phyloP scores from a whole-genome alignment of 441 rosid species.

The Hypseocharis bilobata region DNA sequence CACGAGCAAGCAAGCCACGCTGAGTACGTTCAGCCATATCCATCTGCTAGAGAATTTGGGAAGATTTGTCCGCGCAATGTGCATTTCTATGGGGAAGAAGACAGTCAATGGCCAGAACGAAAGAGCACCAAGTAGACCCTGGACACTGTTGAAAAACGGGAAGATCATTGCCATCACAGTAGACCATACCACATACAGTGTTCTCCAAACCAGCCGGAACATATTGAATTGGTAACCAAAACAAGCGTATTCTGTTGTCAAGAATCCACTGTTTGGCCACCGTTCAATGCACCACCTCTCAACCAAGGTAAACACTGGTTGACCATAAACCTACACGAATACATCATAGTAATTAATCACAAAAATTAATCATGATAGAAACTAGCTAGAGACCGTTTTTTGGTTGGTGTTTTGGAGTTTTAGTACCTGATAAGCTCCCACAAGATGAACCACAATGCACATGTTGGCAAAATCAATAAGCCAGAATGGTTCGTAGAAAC shows the following conservation, averaged over 20 bases:
- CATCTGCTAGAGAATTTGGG: slow-evolving; percentile 28
- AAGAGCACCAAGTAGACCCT: background rate
- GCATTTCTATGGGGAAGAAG: slow-evolving; percentile 49
- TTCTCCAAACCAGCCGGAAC: background rate
- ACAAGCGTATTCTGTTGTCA: background rate
- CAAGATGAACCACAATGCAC: slow-evolving; percentile 42
- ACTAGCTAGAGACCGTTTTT: background rate
- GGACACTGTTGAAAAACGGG: background rate
- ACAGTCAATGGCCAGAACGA: slow-evolving; percentile 45
- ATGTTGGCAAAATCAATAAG: slow-evolving; percentile 50
- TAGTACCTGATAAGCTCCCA: slow-evolving; percentile 55
- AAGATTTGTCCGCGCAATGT: slow-evolving; percentile 31
- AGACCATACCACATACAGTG: background rate
- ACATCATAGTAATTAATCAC: background rate
- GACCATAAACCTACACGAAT: background rate
- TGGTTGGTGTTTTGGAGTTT: background rate
- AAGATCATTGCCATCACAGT: background rate
- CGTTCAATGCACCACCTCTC: background rate
- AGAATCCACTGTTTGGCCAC: background rate
- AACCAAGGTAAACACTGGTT: background rate
- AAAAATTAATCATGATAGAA: no score
- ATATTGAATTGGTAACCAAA: background rate
- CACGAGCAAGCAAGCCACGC: slow-evolving; percentile 33
- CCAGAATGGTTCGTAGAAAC: slow-evolving; percentile 54
- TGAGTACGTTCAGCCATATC: slow-evolving; percentile 33